phyloP scores from a whole-genome alignment of 371 early-diverging fungal species.

The Apophysomyces trapeziformis region DNA sequence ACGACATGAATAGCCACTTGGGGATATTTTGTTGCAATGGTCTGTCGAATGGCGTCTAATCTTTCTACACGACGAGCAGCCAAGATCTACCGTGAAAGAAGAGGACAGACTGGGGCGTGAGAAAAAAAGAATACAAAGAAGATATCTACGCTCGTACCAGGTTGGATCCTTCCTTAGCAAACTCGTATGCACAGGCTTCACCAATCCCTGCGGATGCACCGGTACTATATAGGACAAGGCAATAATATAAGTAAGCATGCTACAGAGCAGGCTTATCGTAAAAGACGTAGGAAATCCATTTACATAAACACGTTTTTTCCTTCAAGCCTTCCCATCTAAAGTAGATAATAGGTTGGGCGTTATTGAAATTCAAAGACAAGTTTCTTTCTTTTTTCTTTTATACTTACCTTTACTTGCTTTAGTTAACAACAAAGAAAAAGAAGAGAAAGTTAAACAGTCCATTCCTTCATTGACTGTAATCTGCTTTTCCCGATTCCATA shows the following conservation, averaged over 20 bases:
- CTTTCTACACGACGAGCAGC: slow-evolving; percentile 82
- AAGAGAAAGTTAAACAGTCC: neutral
- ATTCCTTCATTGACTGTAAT: neutral
- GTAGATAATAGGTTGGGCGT: neutral
- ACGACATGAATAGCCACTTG: slow-evolving; percentile 61
- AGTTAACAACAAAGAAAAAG: slow-evolving; percentile 10
- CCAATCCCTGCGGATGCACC: slow-evolving; percentile 96
- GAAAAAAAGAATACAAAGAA: neutral
- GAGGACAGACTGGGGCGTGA: neutral
- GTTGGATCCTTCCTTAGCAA: slow-evolving; percentile 82
- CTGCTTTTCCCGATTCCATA: neutral
- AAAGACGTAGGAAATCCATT: slow-evolving; percentile 12
- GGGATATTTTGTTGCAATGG: slow-evolving; percentile 59
- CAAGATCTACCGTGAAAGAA: slow-evolving; percentile 52
- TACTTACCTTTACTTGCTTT: neutral
- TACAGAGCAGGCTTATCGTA: neutral
- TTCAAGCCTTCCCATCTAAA: slow-evolving; percentile 44
- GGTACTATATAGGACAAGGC: slow-evolving; percentile 55
- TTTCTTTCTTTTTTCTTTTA: neutral
- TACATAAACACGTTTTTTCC: slow-evolving; percentile 65
- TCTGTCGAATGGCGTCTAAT: slow-evolving; percentile 59
- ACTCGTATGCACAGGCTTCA: slow-evolving; percentile 82
- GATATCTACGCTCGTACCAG: slow-evolving; percentile 46
- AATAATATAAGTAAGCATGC: too few species aligned
- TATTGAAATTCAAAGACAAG: neutral